Conservation (phyloP, 2,329 filamentous ascomycete genomes). For the Aspergillus proliferans region DNA sequence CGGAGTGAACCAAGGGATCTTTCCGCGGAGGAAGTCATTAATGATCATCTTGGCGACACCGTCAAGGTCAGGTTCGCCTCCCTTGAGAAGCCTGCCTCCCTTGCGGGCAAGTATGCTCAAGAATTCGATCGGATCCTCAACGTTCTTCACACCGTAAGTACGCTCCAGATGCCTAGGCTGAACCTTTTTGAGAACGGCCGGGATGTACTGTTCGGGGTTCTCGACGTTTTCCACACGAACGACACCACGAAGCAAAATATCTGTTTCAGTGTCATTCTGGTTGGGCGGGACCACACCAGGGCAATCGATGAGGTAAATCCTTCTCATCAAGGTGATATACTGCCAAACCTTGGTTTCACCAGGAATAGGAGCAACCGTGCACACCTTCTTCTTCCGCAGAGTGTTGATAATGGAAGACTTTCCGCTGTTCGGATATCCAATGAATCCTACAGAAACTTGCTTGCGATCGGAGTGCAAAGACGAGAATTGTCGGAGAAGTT, state of each 20-base stretch:
- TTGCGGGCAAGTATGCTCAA: slow-evolving; percentile 83
- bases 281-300: slow-evolving; percentile 93
- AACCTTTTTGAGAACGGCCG: slow-evolving; percentile 70
- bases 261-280: slow-evolving; percentile 72
- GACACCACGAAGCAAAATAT: slow-evolving; percentile 83
- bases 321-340: slow-evolving; percentile 91
- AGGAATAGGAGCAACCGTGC: slow-evolving; percentile 87
- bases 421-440: slow-evolving; percentile 87
- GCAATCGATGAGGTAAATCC: slow-evolving; percentile 92
- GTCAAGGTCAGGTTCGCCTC: slow-evolving; percentile 90
- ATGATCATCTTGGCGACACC: slow-evolving; percentile 95
- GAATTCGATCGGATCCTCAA: slow-evolving; percentile 71
- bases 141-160: slow-evolving; percentile 82
- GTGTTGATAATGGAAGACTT: slow-evolving; percentile 98
- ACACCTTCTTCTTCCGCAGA: slow-evolving; percentile 86
- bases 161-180: slow-evolving; percentile 84
- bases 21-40: slow-evolving; percentile 92
- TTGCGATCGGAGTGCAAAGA: slow-evolving; percentile 83
- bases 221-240: slow-evolving; percentile 94
- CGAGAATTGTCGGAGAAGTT: slow-evolving; percentile 86
- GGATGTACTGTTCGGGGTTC: slow-evolving; percentile 92
- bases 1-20: slow-evolving; percentile 92
- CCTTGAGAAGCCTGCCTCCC: slow-evolving; percentile 75
- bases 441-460: slow-evolving; percentile 86
- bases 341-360: slow-evolving; percentile 98